phyloP scores from a whole-genome alignment of 2,329 filamentous ascomycete species.

The Mariannaea sp. region DNA sequence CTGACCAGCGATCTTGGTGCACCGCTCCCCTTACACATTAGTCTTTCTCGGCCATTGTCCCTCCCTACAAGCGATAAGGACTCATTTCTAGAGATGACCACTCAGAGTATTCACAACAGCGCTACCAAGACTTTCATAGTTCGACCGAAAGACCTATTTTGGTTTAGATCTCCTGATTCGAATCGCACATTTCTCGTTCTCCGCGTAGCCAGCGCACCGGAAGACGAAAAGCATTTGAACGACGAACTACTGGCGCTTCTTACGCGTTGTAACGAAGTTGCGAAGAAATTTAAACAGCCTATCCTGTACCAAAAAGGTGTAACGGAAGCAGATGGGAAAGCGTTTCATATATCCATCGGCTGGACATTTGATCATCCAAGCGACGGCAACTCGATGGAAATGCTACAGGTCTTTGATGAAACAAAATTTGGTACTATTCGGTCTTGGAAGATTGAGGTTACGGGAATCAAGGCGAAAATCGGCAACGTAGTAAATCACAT shows the following conservation, averaged over 20 bases:
- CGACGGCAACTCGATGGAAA: constrained; percentile 41
- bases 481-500: constrained; percentile 69
- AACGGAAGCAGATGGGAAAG: constrained; percentile 40
- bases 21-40: constrained; percentile 84
- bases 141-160: constrained; percentile 47
- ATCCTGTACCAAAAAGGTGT: constrained; percentile 63
- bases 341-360: constrained; percentile 88
- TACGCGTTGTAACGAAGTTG: constrained; percentile 69
- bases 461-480: constrained; percentile 73
- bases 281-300: constrained; percentile 72
- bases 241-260: constrained; percentile 68
- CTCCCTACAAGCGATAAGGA: constrained; percentile 75
- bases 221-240: constrained; percentile 44
- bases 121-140: constrained; percentile 45
- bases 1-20: constrained; percentile 78
- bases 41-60: constrained; percentile 80
- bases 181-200: constrained; percentile 86
- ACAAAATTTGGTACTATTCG: constrained; percentile 40
- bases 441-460: constrained; percentile 57
- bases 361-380: constrained; percentile 71
- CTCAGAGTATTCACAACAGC: constrained; percentile 43
- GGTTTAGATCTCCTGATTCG: constrained; percentile 60
- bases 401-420: constrained; percentile 33
- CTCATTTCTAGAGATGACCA: constrained; percentile 64
- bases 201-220: constrained; percentile 51